A percentile compares a stretch with the other conserved stretches of the same genome.
Evolutionary conservation across 768 basidiomycete species (phyloP).

Genomic region (Pilatotrama ljubarskyi): DNA sequence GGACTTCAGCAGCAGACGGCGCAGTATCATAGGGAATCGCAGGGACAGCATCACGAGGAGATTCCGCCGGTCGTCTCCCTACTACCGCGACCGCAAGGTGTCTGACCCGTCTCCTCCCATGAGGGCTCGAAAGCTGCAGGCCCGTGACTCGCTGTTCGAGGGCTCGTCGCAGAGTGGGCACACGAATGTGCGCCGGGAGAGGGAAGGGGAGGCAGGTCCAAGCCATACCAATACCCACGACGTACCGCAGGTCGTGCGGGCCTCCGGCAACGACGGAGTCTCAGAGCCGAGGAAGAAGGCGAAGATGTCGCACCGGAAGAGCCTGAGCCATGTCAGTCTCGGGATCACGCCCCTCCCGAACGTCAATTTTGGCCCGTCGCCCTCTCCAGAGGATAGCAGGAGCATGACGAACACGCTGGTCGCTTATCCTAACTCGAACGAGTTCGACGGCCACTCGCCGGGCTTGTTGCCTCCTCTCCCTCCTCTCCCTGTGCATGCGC

Average conservation of each 20-base stretch:
- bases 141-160: constrained; percentile 3
- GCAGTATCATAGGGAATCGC: constrained; percentile 5
- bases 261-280: constrained; percentile 4
- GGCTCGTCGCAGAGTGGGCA: not conserved
- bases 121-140: not conserved
- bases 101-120: constrained; percentile 17
- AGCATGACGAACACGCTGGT: constrained; percentile 28
- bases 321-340: constrained; percentile 31
- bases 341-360: constrained; percentile 29
- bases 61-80: constrained; percentile 10
- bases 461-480: constrained; percentile 6
- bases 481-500: not conserved
- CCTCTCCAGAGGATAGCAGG: constrained; percentile 24
- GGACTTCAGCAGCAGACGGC: constrained; percentile 4
- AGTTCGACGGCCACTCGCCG: constrained; percentile 5
- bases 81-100: constrained; percentile 12
- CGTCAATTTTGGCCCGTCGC: constrained; percentile 23
- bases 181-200: not conserved
- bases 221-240: not conserved
- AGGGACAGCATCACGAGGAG: constrained; percentile 13
- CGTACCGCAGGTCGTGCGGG: constrained; percentile 9
- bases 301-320: constrained; percentile 23
- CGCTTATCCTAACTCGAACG: constrained; percentile 1
- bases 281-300: constrained; percentile 7
- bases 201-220: not conserved